These are phyloP conservation scores for Heterobasidion annosum DNA, from an alignment of 1,284 basidiomycete genomes.

Conservation along the genomic window DNA sequence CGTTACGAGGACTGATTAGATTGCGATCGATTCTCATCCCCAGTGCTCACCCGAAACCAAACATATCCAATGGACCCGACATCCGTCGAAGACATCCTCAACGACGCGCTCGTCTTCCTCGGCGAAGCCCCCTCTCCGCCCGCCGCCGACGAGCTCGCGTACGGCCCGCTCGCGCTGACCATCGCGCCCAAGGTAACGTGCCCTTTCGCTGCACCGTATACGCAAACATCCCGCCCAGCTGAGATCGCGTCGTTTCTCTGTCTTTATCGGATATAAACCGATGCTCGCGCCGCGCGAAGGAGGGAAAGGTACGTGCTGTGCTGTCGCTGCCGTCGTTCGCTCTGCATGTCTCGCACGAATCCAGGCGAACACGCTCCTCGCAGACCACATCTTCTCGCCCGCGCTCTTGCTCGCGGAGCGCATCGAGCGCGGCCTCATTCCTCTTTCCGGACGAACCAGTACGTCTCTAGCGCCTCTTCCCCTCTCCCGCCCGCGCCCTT, in stretches of 20 bases:
- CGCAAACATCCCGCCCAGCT: too few species aligned
- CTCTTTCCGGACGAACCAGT: slow-evolving; percentile 30
- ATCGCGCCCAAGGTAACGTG: slow-evolving; percentile 42
- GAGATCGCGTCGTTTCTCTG: too few species aligned
- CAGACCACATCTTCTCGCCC: slow-evolving; percentile 66
- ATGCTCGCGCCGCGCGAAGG: slow-evolving; percentile 22
- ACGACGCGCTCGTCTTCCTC: slow-evolving; percentile 27
- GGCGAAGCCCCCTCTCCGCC: slow-evolving; percentile 16
- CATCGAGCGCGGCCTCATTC: slow-evolving; percentile 45
- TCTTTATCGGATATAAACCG: too few species aligned
- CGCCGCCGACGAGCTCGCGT: slow-evolving; percentile 31
- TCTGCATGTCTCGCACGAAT: slow-evolving; percentile 10
- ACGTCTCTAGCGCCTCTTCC: too few species aligned
- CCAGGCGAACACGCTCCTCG: slow-evolving; percentile 60
- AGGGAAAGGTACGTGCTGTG: slow-evolving; percentile 38
- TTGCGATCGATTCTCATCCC: too few species aligned
- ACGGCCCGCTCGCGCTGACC: slow-evolving; percentile 38
- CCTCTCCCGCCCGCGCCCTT: too few species aligned
- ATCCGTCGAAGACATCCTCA: slow-evolving; percentile 36
- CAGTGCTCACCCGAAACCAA: not conserved
- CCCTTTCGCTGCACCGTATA: too few species aligned
- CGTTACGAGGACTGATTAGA: too few species aligned
- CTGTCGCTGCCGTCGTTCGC: too few species aligned
- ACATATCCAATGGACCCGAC: slow-evolving; percentile 7
- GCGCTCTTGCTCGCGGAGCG: slow-evolving; percentile 55